phyloP scores from a whole-genome alignment of 768 basidiomycete species.

The Mrakia blollopis region DNA sequence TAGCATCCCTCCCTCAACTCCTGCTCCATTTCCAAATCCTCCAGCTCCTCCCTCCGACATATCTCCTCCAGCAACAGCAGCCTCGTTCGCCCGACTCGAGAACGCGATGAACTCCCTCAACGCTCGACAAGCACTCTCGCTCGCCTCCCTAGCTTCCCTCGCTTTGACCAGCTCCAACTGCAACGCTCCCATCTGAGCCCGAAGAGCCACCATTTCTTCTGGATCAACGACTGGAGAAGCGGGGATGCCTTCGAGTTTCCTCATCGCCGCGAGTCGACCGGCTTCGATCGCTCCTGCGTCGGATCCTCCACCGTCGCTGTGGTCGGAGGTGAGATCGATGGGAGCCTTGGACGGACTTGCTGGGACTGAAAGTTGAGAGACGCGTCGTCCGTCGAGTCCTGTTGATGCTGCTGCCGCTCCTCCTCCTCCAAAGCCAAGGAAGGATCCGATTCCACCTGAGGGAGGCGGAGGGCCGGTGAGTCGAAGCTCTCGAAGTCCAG shows the following conservation, averaged over 20 bases:
- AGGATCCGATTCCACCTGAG: not conserved
- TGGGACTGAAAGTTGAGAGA: not conserved
- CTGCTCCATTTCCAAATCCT: not conserved
- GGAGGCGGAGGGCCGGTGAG: constrained; percentile 2
- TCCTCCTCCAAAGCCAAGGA: constrained; percentile 16
- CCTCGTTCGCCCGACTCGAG: constrained; percentile 4
- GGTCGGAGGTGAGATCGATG: not conserved
- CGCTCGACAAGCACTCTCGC: constrained; percentile 28
- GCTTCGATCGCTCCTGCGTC: constrained; percentile 10
- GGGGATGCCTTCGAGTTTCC: constrained; percentile 9
- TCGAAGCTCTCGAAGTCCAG: constrained; percentile 24
- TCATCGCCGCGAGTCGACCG: not conserved
- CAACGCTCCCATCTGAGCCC: not conserved
- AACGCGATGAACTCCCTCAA: constrained; percentile 29
- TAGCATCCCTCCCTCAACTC: constrained; percentile 10
- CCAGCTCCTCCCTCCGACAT: no score
- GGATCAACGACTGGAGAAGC: not conserved
- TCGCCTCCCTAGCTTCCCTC: constrained; percentile 26
- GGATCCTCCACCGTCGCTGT: not conserved
- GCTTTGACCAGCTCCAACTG: not conserved
- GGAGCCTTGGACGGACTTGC: not conserved
- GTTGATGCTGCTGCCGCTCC: not conserved
- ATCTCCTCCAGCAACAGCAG: not conserved
- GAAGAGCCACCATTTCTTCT: not conserved
- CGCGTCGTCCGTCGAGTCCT: not conserved